These are phyloP conservation scores for Phialemonium atrogriseum DNA, from an alignment of 2,329 filamentous ascomycete species.

Conservation along the genomic window DNA sequence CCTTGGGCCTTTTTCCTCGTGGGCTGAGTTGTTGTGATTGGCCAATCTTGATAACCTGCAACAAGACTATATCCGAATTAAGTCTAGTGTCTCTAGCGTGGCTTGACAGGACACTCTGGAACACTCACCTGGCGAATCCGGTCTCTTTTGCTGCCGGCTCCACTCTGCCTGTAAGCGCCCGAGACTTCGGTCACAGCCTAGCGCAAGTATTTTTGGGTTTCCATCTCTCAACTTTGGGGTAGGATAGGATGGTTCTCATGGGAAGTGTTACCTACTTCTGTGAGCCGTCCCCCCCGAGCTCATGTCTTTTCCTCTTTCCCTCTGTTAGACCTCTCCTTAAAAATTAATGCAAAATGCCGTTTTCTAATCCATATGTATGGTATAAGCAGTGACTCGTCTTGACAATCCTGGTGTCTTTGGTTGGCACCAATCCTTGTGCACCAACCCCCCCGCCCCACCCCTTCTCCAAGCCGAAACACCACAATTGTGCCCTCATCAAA, in stretches of 20 bases:
- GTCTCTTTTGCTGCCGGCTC: not conserved
- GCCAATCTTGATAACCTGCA: not conserved
- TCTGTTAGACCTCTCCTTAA: not conserved
- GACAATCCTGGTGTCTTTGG: too few species aligned
- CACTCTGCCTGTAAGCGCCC: slow-evolving; percentile 1
- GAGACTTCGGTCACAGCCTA: slow-evolving; percentile 2
- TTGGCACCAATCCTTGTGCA: not conserved
- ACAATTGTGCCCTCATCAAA: slow-evolving; percentile 27
- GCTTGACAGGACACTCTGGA: slow-evolving; percentile 1
- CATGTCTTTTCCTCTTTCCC: slow-evolving; percentile 1
- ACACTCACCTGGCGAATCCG: slow-evolving; percentile 2
- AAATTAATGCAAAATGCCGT: not conserved
- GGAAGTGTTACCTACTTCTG: not conserved
- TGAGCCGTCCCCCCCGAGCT: not conserved
- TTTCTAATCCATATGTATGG: slow-evolving; percentile 1
- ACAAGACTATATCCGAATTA: too few species aligned
- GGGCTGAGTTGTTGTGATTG: too few species aligned
- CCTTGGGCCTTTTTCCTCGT: too few species aligned
- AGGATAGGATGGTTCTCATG: not conserved
- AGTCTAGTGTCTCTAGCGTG: too few species aligned
- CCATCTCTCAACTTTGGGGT: not conserved
- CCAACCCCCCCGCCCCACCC: slow-evolving; percentile 9
- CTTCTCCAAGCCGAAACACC: slow-evolving; percentile 29
- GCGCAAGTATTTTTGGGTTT: slow-evolving; percentile 3
- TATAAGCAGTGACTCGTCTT: not conserved